These are phyloP conservation scores for Priceomyces castillae DNA, from an alignment of 805 yeast genomes.

Conservation along the genomic window DNA sequence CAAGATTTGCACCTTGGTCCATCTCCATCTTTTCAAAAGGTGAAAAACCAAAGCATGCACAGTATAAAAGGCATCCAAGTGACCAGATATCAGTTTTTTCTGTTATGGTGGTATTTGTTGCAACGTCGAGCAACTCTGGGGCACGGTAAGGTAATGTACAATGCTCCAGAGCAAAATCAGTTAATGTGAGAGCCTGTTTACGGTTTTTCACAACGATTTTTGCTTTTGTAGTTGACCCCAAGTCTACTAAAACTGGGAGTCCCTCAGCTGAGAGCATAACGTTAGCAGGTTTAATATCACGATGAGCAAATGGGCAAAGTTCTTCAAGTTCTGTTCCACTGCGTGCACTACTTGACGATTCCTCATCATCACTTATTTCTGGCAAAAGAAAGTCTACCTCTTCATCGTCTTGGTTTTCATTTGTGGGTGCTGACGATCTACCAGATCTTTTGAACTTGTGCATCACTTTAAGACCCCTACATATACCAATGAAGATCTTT, in stretches of 20 bases:
- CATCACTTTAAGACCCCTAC: constrained; percentile 73
- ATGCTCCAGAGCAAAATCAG: constrained; percentile 79
- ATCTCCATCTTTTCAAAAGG: constrained; percentile 86
- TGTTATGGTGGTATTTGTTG: constrained; percentile 59
- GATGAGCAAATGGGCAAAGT: constrained; percentile 71
- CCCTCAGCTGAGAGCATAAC: constrained; percentile 76
- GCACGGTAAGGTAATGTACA: constrained; percentile 87
- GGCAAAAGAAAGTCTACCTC: constrained; percentile 25
- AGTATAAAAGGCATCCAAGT: constrained; percentile 78
- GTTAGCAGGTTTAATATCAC: constrained; percentile 88
- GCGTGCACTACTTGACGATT: constrained; percentile 19
- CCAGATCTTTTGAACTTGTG: constrained; percentile 53
- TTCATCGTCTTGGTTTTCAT: constrained; percentile 20
- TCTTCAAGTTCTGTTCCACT: constrained; percentile 51
- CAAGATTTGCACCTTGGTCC: constrained; percentile 78
- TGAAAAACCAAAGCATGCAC: constrained; percentile 71
- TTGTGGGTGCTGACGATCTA: constrained; percentile 4
- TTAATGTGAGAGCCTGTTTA: constrained; percentile 70
- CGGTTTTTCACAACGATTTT: constrained; percentile 52
- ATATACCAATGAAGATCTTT: constrained; percentile 60
- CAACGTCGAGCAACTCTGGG: constrained; percentile 82
- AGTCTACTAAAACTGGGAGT: constrained; percentile 74
- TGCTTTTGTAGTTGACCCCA: constrained; percentile 77
- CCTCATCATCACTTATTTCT: constrained; percentile 25
- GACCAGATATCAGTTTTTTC: constrained; percentile 91